Evolutionary conservation across 2,329 filamentous ascomycete genomes (phyloP).

Genomic region (Cladosporium sp.): DNA sequence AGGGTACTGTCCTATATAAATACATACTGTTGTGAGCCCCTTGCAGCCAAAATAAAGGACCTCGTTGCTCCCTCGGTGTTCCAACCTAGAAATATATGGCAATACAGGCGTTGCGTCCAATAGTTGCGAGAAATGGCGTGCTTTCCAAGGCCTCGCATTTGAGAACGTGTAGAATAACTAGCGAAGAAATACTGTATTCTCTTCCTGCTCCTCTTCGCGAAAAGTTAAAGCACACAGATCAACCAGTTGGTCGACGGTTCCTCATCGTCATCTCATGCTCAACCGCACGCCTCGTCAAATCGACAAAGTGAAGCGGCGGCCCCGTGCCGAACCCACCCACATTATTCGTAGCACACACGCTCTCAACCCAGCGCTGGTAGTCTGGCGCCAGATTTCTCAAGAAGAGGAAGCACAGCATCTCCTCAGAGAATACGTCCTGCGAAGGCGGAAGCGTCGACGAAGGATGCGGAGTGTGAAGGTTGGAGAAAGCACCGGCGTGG

Average conservation of each 20-base stretch:
- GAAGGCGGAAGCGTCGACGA: constrained; percentile 14
- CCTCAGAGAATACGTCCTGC: constrained; percentile 27
- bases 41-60: neutral
- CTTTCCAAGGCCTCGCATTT: neutral
- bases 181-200: neutral
- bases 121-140: neutral
- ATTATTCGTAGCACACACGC: constrained; percentile 33
- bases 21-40: neutral
- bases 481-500: constrained; percentile 3
- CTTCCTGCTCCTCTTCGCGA: neutral
- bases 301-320: constrained; percentile 30
- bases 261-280: constrained; percentile 22
- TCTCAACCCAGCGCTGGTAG: constrained; percentile 28
- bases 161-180: neutral
- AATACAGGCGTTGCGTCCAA: neutral
- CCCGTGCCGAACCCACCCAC: constrained; percentile 36
- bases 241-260: neutral
- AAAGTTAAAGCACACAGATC: neutral
- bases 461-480: constrained; percentile 1
- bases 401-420: constrained; percentile 34
- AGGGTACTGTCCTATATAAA: neutral
- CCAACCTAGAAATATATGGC: neutral
- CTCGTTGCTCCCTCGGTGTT: neutral
- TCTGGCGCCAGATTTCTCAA: constrained; percentile 30
- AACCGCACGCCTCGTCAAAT: constrained; percentile 28